Evolutionary conservation across 495 filamentous ascomycete genomes (phyloP).

Genomic region (Neurospora cerealis): DNA sequence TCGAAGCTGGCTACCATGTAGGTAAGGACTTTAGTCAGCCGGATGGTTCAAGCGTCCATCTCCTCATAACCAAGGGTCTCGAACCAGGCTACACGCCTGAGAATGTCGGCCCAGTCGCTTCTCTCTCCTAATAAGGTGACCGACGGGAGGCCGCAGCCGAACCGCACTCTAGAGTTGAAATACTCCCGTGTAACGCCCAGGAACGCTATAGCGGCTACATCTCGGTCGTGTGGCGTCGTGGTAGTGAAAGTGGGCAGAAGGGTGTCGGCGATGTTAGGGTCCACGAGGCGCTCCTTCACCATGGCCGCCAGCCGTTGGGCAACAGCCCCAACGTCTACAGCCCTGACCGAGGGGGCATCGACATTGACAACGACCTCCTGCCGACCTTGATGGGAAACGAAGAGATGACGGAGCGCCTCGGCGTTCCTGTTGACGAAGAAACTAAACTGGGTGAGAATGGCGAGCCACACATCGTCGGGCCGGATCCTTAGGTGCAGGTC

Average conservation of each 20-base stretch:
- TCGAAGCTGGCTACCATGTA: slow-evolving; percentile 27
- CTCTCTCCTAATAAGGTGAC: slow-evolving; percentile 28
- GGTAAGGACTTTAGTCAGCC: slow-evolving; percentile 25
- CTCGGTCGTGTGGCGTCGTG: slow-evolving; percentile 19
- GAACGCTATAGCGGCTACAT: slow-evolving; percentile 28
- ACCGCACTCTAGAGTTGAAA: slow-evolving; percentile 16
- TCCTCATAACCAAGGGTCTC: slow-evolving; percentile 20
- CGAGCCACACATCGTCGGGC: slow-evolving; percentile 54
- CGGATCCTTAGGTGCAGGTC: slow-evolving; percentile 47
- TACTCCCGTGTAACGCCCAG: slow-evolving; percentile 30
- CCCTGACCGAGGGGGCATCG: not conserved
- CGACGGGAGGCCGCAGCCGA: slow-evolving; percentile 28
- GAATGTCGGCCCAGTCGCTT: slow-evolving; percentile 27
- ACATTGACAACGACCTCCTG: not conserved
- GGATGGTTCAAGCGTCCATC: slow-evolving; percentile 11
- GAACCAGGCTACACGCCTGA: slow-evolving; percentile 17
- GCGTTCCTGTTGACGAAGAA: slow-evolving; percentile 41
- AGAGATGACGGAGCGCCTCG: slow-evolving; percentile 31
- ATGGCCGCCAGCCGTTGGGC: not conserved
- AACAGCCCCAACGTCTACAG: not conserved
- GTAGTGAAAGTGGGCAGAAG: slow-evolving; percentile 31
- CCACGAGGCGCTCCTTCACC: slow-evolving; percentile 12
- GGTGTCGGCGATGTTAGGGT: slow-evolving; percentile 20
- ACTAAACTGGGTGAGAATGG: slow-evolving; percentile 45
- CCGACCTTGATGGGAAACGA: slow-evolving; percentile 28